Percentiles rank a stretch among this genome's conserved stretches.
Conservation (phyloP, 73 alveolate genomes). For the Stentor coeruleus region DNA sequence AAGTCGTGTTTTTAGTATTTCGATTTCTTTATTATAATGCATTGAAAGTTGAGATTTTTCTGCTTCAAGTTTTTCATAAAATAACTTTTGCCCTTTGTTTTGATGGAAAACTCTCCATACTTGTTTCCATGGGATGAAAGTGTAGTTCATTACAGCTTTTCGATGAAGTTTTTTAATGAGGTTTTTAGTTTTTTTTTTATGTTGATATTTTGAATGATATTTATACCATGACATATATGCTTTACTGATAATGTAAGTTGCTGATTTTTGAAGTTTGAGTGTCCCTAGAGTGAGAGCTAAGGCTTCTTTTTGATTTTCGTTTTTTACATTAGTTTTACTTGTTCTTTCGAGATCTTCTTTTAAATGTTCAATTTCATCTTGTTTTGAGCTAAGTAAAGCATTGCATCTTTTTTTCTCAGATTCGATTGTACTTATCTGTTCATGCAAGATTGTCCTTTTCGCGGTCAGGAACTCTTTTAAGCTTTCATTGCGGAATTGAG, state of each 20-base stretch:
- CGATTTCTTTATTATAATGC: constrained; percentile 83
- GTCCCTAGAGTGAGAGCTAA: constrained; percentile 57
- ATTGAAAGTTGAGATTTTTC: constrained; percentile 51
- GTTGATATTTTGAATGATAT: constrained; percentile 36
- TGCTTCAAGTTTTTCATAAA: constrained; percentile 29
- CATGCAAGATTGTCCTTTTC: constrained; percentile 84
- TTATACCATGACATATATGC: constrained; percentile 49
- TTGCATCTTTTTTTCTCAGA: constrained; percentile 88
- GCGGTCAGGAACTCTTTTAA: constrained; percentile 91
- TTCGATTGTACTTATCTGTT: constrained; percentile 83
- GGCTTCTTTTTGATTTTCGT: constrained; percentile 36
- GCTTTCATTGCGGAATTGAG: constrained; percentile 88
- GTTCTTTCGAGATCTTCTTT: constrained; percentile 85
- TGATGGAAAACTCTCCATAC: constrained; percentile 8
- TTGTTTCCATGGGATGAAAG: constrained; percentile 28
- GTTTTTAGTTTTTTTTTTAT: constrained; percentile 35
- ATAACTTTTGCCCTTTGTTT: constrained; percentile 26
- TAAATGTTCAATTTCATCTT: constrained; percentile 83
- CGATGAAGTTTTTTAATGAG: constrained; percentile 31
- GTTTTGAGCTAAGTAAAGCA: constrained; percentile 80
- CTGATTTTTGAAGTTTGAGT: constrained; percentile 46
- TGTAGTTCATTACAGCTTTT: constrained; percentile 13
- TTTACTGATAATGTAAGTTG: constrained; percentile 26
- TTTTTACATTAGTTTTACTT: constrained; percentile 42
- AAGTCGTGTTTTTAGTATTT: constrained; percentile 76